phyloP scores from a whole-genome alignment of 176 grass and related monocot species.

The Avena atlantica region DNA sequence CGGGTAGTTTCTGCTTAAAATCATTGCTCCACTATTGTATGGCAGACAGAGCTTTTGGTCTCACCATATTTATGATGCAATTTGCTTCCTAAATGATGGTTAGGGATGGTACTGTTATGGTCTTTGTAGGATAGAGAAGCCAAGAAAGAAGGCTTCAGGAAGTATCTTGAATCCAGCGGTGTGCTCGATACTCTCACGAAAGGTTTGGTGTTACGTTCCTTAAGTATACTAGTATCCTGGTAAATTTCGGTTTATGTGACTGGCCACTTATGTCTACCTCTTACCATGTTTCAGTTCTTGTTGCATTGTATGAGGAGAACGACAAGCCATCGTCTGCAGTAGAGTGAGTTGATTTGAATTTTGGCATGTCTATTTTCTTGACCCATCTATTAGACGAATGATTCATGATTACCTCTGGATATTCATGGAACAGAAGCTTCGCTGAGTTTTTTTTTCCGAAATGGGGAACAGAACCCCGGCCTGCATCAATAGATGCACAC shows the following conservation, averaged over 20 bases:
- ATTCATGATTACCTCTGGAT: not conserved
- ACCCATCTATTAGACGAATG: not conserved
- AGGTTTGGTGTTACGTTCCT: conserved; percentile 54
- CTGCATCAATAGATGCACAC: too few species aligned
- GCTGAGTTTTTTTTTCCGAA: not conserved
- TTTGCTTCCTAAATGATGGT: not conserved
- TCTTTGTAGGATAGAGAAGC: conserved; percentile 75
- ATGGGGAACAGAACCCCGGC: too few species aligned
- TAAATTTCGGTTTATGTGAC: not conserved
- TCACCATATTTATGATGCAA: not conserved
- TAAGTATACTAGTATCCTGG: not conserved
- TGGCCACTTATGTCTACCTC: not conserved
- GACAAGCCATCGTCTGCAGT: conserved; percentile 88
- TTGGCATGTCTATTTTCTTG: conserved; percentile 7
- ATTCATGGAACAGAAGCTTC: conserved; percentile 12
- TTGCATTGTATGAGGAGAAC: conserved; percentile 86
- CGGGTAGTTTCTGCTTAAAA: not conserved
- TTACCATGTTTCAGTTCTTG: conserved; percentile 63
- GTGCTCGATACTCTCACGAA: conserved; percentile 95
- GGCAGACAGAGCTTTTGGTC: not conserved
- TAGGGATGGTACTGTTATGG: conserved; percentile 1
- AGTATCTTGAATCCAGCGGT: conserved; percentile 93
- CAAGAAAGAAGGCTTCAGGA: conserved; percentile 94
- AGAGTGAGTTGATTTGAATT: conserved; percentile 66
- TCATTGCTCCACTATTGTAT: not conserved